Conservation (phyloP, 2,329 filamentous ascomycete species). For the Zalaria obscura region DNA sequence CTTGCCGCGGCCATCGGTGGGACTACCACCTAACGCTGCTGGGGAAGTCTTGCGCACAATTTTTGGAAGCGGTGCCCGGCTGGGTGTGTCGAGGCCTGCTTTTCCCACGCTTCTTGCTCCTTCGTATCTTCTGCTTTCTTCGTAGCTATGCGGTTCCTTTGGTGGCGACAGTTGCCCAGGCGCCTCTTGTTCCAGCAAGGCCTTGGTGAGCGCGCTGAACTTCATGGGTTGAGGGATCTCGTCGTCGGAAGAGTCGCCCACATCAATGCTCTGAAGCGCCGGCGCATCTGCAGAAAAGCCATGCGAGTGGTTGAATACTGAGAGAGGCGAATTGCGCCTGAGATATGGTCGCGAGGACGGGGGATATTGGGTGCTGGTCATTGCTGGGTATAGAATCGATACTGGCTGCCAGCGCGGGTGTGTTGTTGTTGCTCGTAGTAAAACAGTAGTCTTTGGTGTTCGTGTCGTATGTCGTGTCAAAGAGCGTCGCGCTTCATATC, state of each 20-base stretch:
- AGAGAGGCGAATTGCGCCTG: conserved; percentile 32
- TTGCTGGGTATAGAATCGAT: too few relatives aligned
- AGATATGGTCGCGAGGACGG: conserved; percentile 12
- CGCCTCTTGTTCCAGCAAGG: conserved; percentile 49
- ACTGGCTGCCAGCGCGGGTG: too few relatives aligned
- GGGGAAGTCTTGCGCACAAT: conserved; percentile 21
- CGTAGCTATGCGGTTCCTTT: conserved; percentile 27
- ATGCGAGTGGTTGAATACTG: conserved; percentile 27
- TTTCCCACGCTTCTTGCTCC: conserved; percentile 12
- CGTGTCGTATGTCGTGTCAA: too few relatives aligned
- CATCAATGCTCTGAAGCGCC: conserved; percentile 33
- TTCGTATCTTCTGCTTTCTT: conserved; percentile 1
- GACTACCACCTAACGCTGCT: conserved; percentile 7
- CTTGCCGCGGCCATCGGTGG: conserved; percentile 9
- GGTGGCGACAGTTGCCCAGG: conserved; percentile 44
- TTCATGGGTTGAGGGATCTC: conserved; percentile 83
- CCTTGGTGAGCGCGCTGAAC: conserved; percentile 84
- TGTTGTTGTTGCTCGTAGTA: too few relatives aligned
- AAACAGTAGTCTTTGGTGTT: too few relatives aligned
- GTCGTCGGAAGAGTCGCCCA: conserved; percentile 85
- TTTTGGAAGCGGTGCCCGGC: conserved; percentile 18
- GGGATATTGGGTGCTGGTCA: too few relatives aligned
- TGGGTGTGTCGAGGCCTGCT: conserved; percentile 19
- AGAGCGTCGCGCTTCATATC: too few relatives aligned
- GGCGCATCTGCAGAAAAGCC: conserved; percentile 31